These are phyloP conservation scores for Hypomontagnella submonticulosa DNA, from an alignment of 495 filamentous ascomycete genomes.

Conservation along the genomic window DNA sequence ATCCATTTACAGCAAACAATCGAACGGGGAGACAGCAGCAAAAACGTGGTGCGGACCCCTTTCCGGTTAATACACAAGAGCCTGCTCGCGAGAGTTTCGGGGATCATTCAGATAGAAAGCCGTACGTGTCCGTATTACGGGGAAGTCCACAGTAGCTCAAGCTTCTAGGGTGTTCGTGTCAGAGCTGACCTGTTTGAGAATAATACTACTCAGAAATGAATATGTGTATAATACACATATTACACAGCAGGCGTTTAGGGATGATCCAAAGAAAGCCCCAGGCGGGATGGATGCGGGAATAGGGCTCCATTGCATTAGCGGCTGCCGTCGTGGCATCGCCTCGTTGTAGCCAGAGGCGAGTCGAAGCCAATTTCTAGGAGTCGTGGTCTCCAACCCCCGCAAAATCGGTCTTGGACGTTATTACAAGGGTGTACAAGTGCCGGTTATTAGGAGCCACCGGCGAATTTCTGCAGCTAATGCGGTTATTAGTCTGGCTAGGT, in stretches of 20 bases:
- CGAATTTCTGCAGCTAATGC: slow-evolving; percentile 10
- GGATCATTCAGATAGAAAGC: slow-evolving; percentile 15
- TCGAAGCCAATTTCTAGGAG: neutral
- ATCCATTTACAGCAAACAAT: slow-evolving; percentile 10
- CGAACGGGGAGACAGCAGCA: slow-evolving; percentile 7
- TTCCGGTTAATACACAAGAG: neutral
- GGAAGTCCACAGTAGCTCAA: no score
- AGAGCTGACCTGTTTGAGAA: no score
- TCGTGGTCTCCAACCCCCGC: neutral
- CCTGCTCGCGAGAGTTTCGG: slow-evolving; percentile 20
- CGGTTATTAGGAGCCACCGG: slow-evolving; percentile 16
- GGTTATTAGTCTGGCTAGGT: neutral
- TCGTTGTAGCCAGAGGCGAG: neutral
- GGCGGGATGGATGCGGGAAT: slow-evolving; percentile 30
- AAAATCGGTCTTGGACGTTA: slow-evolving; percentile 12
- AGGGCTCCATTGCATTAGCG: slow-evolving; percentile 34
- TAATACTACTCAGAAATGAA: no score
- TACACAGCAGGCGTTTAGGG: no score
- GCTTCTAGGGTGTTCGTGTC: no score
- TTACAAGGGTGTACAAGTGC: slow-evolving; percentile 31
- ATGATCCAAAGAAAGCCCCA: slow-evolving; percentile 1
- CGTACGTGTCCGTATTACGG: slow-evolving; percentile 7
- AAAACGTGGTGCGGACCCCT: slow-evolving; percentile 7
- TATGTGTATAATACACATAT: no score
- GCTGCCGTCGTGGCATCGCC: slow-evolving; percentile 9